Evolutionary conservation across 176 grass and related monocot species (phyloP), one percentile per base, ranked within the genome.

Genomic region (Paspalum notatum): DNA sequence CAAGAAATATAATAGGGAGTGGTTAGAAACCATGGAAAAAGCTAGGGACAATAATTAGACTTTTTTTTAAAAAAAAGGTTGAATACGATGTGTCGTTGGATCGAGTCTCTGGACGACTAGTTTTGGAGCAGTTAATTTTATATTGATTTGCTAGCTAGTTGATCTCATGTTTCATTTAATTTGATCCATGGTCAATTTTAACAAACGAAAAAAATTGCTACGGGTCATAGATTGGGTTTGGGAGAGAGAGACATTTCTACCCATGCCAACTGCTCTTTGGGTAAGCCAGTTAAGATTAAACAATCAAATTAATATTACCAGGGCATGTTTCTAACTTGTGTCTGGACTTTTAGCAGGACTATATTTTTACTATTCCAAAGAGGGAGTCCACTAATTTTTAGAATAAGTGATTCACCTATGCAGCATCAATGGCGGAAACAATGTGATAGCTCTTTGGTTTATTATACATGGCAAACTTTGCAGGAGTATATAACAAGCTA

Each of bases 1-100:
- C 87, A 89, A 85, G 87, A 85, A 89, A 89, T 89, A 85, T 77
- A 81, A 85, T 32, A 32, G 77, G 71, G 87, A 89, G 87, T 89
- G 87, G 87, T 89, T 89, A 52, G 47, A 85, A 50, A 71, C 71
- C 77, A 71, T 81, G 87, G 77, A 89, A 89, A 88, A 85, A 81
- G 82, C 46, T 71, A 81, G 76, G 41, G 76, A 76, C 87, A 76
- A 75, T 76, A 81, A 89, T 85, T 76, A 63, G 64, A 89, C 82
- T 76, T 85, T 84, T 74, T 68, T 68, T 25, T 10, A 15, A 69
- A 61, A 46, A 57, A 80, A 85, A 76, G 76, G 71, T 18, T 13
- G 87, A 85, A 76, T 85, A 77, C 15, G 87, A 89, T 71, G 39
- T 65, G 82, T 85, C 75, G 72, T 85, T 85, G 63, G 71, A 71